Evolutionary conservation across 2,329 filamentous ascomycete species (phyloP).

Genomic region (Exophiala sp.): DNA sequence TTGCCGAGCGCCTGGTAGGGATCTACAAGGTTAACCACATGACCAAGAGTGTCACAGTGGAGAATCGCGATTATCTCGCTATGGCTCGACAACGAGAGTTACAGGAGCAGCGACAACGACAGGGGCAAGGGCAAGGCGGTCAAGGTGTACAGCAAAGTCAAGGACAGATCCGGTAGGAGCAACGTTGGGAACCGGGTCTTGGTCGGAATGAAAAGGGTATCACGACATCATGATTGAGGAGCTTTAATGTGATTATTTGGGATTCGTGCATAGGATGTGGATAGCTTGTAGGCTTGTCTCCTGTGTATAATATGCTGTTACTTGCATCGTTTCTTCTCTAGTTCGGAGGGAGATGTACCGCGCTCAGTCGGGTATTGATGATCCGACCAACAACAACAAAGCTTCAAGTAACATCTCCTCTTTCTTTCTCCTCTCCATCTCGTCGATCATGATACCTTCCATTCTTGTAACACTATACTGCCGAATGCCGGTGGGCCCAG

Average conservation of each 20-base stretch:
- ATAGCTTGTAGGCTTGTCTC: not conserved
- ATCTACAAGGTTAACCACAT: constrained; percentile 99
- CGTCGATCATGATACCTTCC: constrained; percentile 1
- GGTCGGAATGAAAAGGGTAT: not conserved
- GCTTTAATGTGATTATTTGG: not conserved
- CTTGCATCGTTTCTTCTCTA: not conserved
- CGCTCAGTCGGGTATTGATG: not conserved
- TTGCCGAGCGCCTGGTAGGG: constrained; percentile 89
- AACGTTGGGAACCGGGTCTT: not conserved
- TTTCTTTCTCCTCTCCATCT: not conserved
- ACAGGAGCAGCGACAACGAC: not conserved
- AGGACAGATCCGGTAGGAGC: not conserved
- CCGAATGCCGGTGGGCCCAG: too few relatives aligned
- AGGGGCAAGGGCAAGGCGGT: not conserved
- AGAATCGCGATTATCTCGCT: constrained; percentile 68
- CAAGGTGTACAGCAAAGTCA: not conserved
- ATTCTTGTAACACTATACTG: not conserved
- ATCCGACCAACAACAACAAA: not conserved
- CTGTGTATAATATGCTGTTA: not conserved
- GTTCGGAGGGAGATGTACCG: not conserved
- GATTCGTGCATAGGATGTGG: not conserved
- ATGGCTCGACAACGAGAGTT: constrained; percentile 11
- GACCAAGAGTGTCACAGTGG: constrained; percentile 87
- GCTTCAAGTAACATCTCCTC: not conserved
- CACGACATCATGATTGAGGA: not conserved